Evolutionary conservation across 176 grass and related monocot species (phyloP), one percentile per base, ranked within the genome.

Genomic region (Coix lacrymajobi): DNA sequence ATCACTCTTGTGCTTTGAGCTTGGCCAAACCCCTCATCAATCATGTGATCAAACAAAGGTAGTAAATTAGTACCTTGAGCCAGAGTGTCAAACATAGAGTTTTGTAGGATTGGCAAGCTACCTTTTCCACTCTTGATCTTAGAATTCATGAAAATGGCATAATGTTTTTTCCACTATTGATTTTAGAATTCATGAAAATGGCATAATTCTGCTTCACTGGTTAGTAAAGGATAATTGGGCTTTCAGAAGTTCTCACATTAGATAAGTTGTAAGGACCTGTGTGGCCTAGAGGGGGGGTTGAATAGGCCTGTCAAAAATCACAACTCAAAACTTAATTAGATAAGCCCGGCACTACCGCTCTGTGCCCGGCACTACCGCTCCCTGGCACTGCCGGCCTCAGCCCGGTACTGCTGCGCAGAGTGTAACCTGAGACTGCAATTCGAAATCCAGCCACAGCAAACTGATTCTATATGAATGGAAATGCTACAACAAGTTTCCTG

Each of bases 11-110:
- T 93, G 71, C 72, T 82, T 80, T 95, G 90, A 84, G 96, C 91
- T 90, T 98, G 92, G 67, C 85, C 89, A 51, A 95, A 95, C 56
- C 92, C 91, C 79, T 93, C 92, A 78, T 93, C 96, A 79, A 98
- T 95, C 96, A 20, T 98, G 79, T 31, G 76, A 75, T 44, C 0
- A 25, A 48, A 26, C 4, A 54, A 94, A 49, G 66, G 26, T 6
- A 5, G 7, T 17, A 37, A 77, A 22, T 58, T 30, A 65, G 45
- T 30, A 54, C 36, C 28, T 64, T 28, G 19, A 69, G 71, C 63
- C 62, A 22, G 16, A 73, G 22, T 52, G 49, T 2, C 49, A 52
- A 19, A 52, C 19, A 84, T 22, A 32, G 62, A 32, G 62, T 76
- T 70, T 8, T 48, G 41, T 20, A 51, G 1, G 17, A 2, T 52